Evolutionary conservation across 2,329 filamentous ascomycete genomes (phyloP).

Genomic region (Hymenoscyphus linearis): DNA sequence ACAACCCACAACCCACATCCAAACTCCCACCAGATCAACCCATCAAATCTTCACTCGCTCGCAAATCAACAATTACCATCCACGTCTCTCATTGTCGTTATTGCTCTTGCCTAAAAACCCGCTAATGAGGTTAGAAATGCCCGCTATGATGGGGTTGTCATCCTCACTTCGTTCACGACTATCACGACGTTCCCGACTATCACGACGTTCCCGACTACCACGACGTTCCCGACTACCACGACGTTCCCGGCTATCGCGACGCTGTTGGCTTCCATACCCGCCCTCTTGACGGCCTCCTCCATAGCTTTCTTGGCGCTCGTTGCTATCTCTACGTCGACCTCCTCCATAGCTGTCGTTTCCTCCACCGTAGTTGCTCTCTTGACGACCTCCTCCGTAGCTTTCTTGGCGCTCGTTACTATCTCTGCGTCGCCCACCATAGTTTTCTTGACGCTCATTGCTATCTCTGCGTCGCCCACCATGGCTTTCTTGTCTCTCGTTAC

Average conservation of each 20-base stretch:
- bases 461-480: slow-evolving; percentile 8
- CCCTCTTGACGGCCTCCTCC: slow-evolving; percentile 7
- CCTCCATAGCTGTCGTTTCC: slow-evolving; percentile 14
- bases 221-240: too few species aligned
- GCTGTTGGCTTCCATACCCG: neutral
- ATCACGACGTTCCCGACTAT: neutral
- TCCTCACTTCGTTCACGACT: too few species aligned
- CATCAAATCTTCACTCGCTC: too few species aligned
- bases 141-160: neutral
- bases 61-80: neutral
- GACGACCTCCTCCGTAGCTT: slow-evolving; percentile 37
- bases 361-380: slow-evolving; percentile 22
- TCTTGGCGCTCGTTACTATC: too few species aligned
- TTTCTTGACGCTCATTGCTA: neutral
- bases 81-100: slow-evolving; percentile 1
- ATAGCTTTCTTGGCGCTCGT: slow-evolving; percentile 1
- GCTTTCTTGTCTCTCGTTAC: slow-evolving; percentile 3
- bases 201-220: neutral
- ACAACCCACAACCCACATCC: too few species aligned
- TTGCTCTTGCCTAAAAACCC: slow-evolving; percentile 1
- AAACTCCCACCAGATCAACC: too few species aligned
- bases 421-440: neutral
- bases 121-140: neutral
- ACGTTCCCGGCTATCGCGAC: neutral
- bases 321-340: neutral